Evolutionary conservation across 768 basidiomycete species (phyloP), one percentile per base, ranked within the genome.

Genomic region (Xerocomus spinulosus): DNA sequence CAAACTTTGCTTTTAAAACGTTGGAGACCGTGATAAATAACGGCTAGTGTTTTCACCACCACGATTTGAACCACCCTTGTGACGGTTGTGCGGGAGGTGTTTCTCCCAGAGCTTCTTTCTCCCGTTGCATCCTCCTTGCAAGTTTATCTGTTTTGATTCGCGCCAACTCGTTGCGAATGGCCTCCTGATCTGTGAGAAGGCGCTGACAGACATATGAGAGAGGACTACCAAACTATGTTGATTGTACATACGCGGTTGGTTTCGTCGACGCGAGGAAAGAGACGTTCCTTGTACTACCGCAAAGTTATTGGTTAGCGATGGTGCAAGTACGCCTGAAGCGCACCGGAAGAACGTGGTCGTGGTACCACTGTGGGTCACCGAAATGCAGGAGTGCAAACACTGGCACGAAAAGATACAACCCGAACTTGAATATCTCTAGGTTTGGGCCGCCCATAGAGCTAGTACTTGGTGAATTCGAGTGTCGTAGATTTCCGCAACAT

Each of bases 381-480:
- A 88, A 92, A 67, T 92, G 86, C 42, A 91, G 70, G 60, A 93
- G 77, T 20, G 87, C 83, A 38, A 77, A 70, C 48, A 93, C 80
- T 9, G 91, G 91, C 49, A 91, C 82, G 57, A 90, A 90, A 47
- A 93, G 81, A 66, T 93, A 92, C 15, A 91, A 68, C 4, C 81
- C 81, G 57, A 93, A 93, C 70, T 92, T 92, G 82, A 92, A 90
- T 15, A 92, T 78, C 67, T 93, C 91, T 45, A 93, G 81, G 64
- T 87, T 88, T 29, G 87, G 81, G 10, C 87, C 83, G 3, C 75
- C 86, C 86, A 87, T 79, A 69, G 36, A 26, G 36, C 15, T 83
- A 80, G 51, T 44, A n/a, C n/a, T n/a, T n/a, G 15, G 24, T 39
- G 9, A 25, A 8, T 21, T 24, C 8, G 23, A 24, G 37, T 14